phyloP scores from a whole-genome alignment of 208 protist species.

The Leishmania tarentolae region DNA sequence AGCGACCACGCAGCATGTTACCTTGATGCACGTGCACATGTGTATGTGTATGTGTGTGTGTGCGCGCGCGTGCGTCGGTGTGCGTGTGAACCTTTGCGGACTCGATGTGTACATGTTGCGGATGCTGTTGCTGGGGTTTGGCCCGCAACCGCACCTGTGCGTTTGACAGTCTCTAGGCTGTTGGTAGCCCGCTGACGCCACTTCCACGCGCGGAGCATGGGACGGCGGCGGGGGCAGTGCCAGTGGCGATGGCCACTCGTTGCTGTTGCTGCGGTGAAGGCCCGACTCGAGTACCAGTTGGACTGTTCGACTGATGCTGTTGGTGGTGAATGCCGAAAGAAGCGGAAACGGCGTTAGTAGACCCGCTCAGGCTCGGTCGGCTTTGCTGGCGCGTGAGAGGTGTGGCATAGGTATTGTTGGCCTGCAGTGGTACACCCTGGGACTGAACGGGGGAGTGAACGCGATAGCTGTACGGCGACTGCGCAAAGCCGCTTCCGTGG shows the following conservation, averaged over 20 bases:
- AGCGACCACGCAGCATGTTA: background rate
- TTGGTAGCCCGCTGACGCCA: background rate
- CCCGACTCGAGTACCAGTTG: slow-evolving; percentile 16
- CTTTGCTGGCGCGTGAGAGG: slow-evolving; percentile 29
- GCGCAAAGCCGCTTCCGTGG: slow-evolving; percentile 26
- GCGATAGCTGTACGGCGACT: slow-evolving; percentile 33
- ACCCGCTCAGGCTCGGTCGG: slow-evolving; percentile 12
- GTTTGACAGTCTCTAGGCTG: slow-evolving; percentile 18
- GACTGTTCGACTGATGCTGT: slow-evolving; percentile 6
- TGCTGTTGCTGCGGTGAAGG: slow-evolving; percentile 21
- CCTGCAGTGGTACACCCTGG: slow-evolving; percentile 6
- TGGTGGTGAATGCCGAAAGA: background rate
- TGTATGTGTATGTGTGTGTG: background rate
- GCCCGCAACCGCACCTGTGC: slow-evolving; percentile 5
- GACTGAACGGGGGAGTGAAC: slow-evolving; percentile 29
- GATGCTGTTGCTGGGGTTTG: background rate
- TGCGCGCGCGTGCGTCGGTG: background rate
- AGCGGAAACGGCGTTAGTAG: background rate
- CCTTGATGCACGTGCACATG: background rate
- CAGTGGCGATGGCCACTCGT: slow-evolving; percentile 11
- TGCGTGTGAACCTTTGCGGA: background rate
- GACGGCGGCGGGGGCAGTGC: background rate
- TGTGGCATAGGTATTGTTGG: slow-evolving; percentile 5
- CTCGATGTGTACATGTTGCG: background rate
- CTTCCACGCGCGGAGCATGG: background rate